Base-by-base conservation (phyloP, 305 asterid species). In the Rubia balearica region DNA sequence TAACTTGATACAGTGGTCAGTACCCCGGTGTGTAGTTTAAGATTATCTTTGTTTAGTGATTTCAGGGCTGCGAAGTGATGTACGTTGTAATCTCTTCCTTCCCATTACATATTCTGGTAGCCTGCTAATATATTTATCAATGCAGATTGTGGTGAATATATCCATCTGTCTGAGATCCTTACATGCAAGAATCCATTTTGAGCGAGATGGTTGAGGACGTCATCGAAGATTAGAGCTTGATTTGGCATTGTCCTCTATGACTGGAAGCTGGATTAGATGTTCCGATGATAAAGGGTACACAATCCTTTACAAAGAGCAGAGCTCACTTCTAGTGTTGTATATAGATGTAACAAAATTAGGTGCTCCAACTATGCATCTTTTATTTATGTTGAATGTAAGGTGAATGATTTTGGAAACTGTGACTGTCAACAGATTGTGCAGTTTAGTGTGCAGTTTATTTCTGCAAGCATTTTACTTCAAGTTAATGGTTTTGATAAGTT, bases 231-330 rank as follows among this genome's bases (percentile, higher is more conserved):
- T 65, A 75, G 77, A 76, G 76, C 73, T 73, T 42, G 30, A 46
- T 70, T 70, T 17, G 73, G 66, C 66, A 59, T 45, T 71, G 67
- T 68, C 72, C n/a, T 76, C 81, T 61, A 43, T 36, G 51, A n/a
- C n/a, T n/a, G 70, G 74, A 75, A 77, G 87, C 82, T 83, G 80
- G 79, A 85, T 76, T 79, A 65, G 81, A 75, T 73, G 67, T 77
- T 72, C 79, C 80, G 74, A 55, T 75, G 83, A 79, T 69, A 77
- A 33, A 79, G 73, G 73, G 62, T 80, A 74, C 70, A 66, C 82
- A 73, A 79, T 78, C 78, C 81, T 77, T 82, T 74, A 69, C 71
- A 71, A 72, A 75, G 81, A 77, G 75, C 74, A 76, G 82, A 77
- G 81, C 72, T 75, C 76, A 71, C 70, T 71, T 79, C 82, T 76